These are phyloP conservation scores for Apiospora kogelbergensis DNA, from an alignment of 2,329 filamentous ascomycete species.

Conservation along the genomic window DNA sequence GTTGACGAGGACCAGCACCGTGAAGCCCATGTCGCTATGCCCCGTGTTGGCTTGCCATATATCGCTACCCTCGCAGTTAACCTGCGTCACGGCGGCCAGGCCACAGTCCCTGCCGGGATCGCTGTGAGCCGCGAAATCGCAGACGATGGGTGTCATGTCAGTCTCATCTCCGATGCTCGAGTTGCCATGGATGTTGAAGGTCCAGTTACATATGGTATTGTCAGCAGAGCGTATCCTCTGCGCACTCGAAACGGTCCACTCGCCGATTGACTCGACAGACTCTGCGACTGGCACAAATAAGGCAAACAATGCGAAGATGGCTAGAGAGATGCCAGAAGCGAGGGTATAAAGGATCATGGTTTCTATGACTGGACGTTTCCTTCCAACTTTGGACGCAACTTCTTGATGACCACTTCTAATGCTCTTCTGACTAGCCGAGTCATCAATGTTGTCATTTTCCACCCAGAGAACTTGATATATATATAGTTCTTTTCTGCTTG, in stretches of 20 bases:
- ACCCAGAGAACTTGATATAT: too few species aligned
- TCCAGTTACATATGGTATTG: background rate
- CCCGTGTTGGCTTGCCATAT: constrained; percentile 18
- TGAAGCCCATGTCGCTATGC: constrained; percentile 19
- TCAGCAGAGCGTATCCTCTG: background rate
- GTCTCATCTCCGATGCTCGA: too few species aligned
- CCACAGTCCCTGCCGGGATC: background rate
- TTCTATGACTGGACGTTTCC: too few species aligned
- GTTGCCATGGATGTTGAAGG: background rate
- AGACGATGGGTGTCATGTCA: background rate
- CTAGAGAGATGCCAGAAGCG: background rate
- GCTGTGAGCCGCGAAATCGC: background rate
- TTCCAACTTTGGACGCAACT: too few species aligned
- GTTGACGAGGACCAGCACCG: constrained; percentile 18
- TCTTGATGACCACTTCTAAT: too few species aligned
- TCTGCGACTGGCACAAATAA: too few species aligned
- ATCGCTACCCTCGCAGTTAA: constrained; percentile 8
- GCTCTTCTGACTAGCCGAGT: too few species aligned
- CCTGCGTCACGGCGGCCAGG: background rate
- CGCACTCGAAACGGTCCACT: background rate
- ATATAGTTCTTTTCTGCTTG: too few species aligned
- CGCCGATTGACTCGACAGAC: background rate
- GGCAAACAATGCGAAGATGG: too few species aligned
- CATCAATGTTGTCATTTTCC: too few species aligned
- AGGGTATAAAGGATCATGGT: background rate